Evolutionary conservation across 2,329 filamentous ascomycete genomes (phyloP), one percentile per base, ranked within the genome.

Genomic region (Paraphaeosphaeria sporulosa): DNA sequence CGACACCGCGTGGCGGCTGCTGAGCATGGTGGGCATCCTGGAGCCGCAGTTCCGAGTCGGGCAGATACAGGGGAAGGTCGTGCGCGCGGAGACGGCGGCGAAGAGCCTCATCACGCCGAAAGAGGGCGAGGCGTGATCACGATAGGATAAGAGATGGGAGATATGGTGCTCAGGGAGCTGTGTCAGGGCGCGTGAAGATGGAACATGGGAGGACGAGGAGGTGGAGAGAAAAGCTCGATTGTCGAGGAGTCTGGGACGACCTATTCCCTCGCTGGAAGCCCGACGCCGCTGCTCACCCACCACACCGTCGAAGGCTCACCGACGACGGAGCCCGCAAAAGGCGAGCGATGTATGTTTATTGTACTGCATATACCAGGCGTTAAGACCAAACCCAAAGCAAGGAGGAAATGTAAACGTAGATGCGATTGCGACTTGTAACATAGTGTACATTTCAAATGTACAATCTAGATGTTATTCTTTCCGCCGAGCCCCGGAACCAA

Each of bases 1-100:
- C 64, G 92, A 97, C 68, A 89, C 92, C 3, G 92, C 91, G 38
- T 97, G 94, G 94, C 86, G 92, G 75, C 79, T 98, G 71, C 82
- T 99, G 69, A 87, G 86, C 58, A 90, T 97, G 92, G 92, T 77
- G 32, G 76, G 76, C 32, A 74, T 79, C 38, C 63, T 79, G 19
- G 76, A 79, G 61, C 76, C 76, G 3, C 69, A 73, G 58, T 79
- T 73, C 53, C 68, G 76, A 34, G 64, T 78, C 9, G 65, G 64
- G 0, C 64, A 78, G 62, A 67, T 78, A 4, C 69, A 74, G 57
- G 68, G 71, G 3, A 63, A 76, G 59, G 72, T 76, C 36, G 54
- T 72, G 15, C 71, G 67, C 59, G 71, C 71, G 32, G 70, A 76
- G 53, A 66, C 64, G 1, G 71, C 71, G 21, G 71, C 69, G 32